These are phyloP conservation scores for Aristolochia fimbriata DNA, from an alignment of 164 flowering plant genomes.

Conservation along the genomic window DNA sequence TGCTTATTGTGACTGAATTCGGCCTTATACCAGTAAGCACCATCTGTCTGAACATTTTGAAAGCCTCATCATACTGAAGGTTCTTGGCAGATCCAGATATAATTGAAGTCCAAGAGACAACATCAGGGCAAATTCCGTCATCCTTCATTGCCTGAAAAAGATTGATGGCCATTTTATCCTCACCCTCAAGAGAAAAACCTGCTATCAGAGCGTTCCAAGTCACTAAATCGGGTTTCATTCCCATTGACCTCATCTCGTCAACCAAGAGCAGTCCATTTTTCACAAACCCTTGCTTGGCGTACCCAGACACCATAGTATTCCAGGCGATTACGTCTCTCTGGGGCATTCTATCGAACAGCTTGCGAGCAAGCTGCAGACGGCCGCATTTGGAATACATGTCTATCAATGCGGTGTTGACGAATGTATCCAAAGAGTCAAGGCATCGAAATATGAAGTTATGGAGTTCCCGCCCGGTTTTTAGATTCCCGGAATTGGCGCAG, in stretches of 20 bases:
- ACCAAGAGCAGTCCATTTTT: slow-evolving; percentile 43
- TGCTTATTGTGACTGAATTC: slow-evolving; percentile 45
- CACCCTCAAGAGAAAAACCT: slow-evolving; percentile 49
- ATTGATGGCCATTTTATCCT: slow-evolving; percentile 26
- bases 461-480: slow-evolving; percentile 32
- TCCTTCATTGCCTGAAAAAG: slow-evolving; percentile 26
- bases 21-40: slow-evolving; percentile 32
- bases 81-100: slow-evolving; percentile 69
- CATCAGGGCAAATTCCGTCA: slow-evolving; percentile 42
- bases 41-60: slow-evolving; percentile 46
- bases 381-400: slow-evolving; percentile 76
- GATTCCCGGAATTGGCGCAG: slow-evolving; percentile 45
- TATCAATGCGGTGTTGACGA: slow-evolving; percentile 49
- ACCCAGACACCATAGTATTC: slow-evolving; percentile 73
- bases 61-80: slow-evolving; percentile 35
- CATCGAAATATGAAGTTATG: slow-evolving; percentile 34
- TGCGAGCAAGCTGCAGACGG: slow-evolving; percentile 32
- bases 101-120: slow-evolving; percentile 75
- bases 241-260: slow-evolving; percentile 28
- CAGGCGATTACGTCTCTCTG: slow-evolving; percentile 59
- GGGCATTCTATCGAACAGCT: slow-evolving; percentile 44
- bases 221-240: slow-evolving; percentile 48
- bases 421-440: slow-evolving; percentile 29
- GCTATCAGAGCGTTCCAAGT: slow-evolving; percentile 79
- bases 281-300: slow-evolving; percentile 37